phyloP scores from a whole-genome alignment of 108 stramenopile species.

The Schizochytrium sp. region DNA sequence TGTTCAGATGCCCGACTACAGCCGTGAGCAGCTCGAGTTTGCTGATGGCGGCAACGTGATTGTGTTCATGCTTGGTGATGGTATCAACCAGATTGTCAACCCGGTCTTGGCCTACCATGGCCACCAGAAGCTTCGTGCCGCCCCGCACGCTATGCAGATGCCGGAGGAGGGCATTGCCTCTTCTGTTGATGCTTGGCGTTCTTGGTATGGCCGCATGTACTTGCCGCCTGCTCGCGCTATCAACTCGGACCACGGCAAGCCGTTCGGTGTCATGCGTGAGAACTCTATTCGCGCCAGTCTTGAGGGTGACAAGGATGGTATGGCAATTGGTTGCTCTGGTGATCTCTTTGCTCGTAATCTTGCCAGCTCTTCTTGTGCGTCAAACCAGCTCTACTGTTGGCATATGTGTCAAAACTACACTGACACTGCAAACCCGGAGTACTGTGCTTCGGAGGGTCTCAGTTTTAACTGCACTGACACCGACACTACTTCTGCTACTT shows the following conservation, averaged over 20 bases:
- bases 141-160: slow-evolving; percentile 79
- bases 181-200: slow-evolving; percentile 68
- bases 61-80: slow-evolving; percentile 85
- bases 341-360: slow-evolving; percentile 71
- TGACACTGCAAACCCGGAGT: slow-evolving; percentile 68
- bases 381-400: slow-evolving; percentile 82
- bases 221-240: slow-evolving; percentile 81
- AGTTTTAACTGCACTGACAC: slow-evolving; percentile 72
- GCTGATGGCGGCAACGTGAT: slow-evolving; percentile 75
- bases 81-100: slow-evolving; percentile 82
- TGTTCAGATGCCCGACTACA: slow-evolving; percentile 73
- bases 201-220: slow-evolving; percentile 89
- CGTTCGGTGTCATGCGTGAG: slow-evolving; percentile 79
- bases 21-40: slow-evolving; percentile 74
- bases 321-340: slow-evolving; percentile 72
- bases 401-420: slow-evolving; percentile 78
- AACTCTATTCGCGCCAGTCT: slow-evolving; percentile 21
- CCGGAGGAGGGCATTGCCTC: slow-evolving; percentile 21
- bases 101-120: slow-evolving; percentile 56
- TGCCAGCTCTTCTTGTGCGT: slow-evolving; percentile 66
- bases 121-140: slow-evolving; percentile 71
- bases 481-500: slow-evolving; percentile 54
- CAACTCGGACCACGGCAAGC: slow-evolving; percentile 66
- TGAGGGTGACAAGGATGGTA: slow-evolving; percentile 29
- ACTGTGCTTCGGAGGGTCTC: slow-evolving; percentile 75